Percentiles rank a stretch among this genome's conserved stretches.
These are phyloP conservation scores for Poronia punctata DNA, from an alignment of 495 filamentous ascomycete genomes.

Conservation along the genomic window DNA sequence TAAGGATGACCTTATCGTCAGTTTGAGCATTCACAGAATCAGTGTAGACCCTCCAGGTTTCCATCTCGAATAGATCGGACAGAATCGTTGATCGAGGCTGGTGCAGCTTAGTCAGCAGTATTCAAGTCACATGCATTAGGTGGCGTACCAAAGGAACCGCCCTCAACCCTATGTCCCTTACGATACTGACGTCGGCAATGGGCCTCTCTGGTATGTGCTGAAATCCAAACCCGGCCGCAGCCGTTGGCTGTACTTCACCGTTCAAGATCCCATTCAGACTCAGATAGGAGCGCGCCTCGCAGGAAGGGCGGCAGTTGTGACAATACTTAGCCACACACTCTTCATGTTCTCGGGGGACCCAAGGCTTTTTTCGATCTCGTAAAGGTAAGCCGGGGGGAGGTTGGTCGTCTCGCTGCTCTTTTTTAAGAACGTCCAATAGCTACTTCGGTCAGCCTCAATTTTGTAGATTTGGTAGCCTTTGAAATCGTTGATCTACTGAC, in stretches of 20 bases:
- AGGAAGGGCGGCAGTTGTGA: constrained; percentile 40
- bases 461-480: not conserved
- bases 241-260: constrained; percentile 34
- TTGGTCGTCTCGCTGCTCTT: constrained; percentile 3
- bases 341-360: constrained; percentile 28
- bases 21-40: not conserved
- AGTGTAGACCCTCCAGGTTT: not conserved
- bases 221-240: constrained; percentile 40
- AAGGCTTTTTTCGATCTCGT: constrained; percentile 19
- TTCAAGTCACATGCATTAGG: not conserved
- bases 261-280: constrained; percentile 44
- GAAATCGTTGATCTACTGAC: constrained; percentile 17
- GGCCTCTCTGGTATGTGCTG: constrained; percentile 19
- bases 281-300: constrained; percentile 37
- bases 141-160: constrained; percentile 28
- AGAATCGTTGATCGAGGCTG: too few species aligned
- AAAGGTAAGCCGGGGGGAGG: constrained; percentile 10
- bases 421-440: not conserved
- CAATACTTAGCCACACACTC: constrained; percentile 51
- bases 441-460: constrained; percentile 1
- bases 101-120: not conserved
- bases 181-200: constrained; percentile 20
- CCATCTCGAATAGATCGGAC: too few species aligned
- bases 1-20: not conserved
- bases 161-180: constrained; percentile 31